These are phyloP conservation scores for Solanum ossicruentum DNA, from an alignment of 257 asterid genomes.

Conservation along the genomic window DNA sequence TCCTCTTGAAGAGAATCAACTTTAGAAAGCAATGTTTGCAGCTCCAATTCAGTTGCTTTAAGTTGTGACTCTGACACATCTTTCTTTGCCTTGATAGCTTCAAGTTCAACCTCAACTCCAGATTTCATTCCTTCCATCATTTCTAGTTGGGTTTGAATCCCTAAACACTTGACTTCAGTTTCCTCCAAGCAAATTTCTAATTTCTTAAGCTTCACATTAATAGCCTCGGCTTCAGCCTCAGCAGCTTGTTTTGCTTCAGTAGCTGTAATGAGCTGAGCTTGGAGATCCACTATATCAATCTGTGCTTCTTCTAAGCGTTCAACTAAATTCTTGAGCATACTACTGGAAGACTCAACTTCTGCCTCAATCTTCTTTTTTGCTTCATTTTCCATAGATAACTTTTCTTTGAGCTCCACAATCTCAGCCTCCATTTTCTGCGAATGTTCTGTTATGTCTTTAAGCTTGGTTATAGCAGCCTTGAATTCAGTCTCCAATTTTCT, in stretches of 20 bases:
- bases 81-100: slow-evolving; percentile 11
- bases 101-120: slow-evolving; percentile 3
- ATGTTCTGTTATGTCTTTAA: slow-evolving; percentile 12
- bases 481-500: slow-evolving; percentile 18
- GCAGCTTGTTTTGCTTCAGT: slow-evolving; percentile 36
- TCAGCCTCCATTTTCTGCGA: slow-evolving; percentile 37
- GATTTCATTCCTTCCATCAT: slow-evolving; percentile 17
- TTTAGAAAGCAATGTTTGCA: slow-evolving; percentile 28
- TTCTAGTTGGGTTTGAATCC: slow-evolving; percentile 28
- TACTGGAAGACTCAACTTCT: neutral
- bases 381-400: neutral
- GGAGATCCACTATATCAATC: slow-evolving; percentile 23
- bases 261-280: slow-evolving; percentile 29
- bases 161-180: slow-evolving; percentile 24
- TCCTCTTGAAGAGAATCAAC: slow-evolving; percentile 25
- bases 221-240: slow-evolving; percentile 24
- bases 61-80: slow-evolving; percentile 35
- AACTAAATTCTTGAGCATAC: slow-evolving; percentile 31
- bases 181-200: slow-evolving; percentile 29
- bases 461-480: slow-evolving; percentile 10
- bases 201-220: slow-evolving; percentile 27
- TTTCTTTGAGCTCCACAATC: slow-evolving; percentile 27
- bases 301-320: slow-evolving; percentile 36
- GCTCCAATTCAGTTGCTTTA: slow-evolving; percentile 22
- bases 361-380: neutral